phyloP scores from a whole-genome alignment of 257 asterid genomes.

The Galeopsis tetrahit region DNA sequence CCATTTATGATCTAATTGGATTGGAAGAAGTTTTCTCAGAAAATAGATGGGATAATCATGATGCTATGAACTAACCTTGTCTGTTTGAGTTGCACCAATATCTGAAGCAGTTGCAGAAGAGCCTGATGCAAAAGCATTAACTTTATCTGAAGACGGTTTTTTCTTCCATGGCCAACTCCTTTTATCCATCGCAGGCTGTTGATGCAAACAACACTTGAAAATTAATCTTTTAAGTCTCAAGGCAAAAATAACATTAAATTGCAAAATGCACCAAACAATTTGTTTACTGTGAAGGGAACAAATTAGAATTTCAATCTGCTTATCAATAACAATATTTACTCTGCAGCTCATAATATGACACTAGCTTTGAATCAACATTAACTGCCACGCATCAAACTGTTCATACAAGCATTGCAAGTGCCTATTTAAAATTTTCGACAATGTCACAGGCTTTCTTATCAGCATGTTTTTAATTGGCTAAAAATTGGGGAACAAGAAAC shows the following conservation, averaged over 20 bases:
- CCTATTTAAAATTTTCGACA: neutral
- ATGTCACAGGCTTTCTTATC: conserved; percentile 11
- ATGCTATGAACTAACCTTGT: conserved; percentile 52
- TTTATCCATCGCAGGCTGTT: conserved; percentile 71
- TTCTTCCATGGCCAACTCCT: conserved; percentile 99
- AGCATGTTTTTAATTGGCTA: conserved; percentile 10
- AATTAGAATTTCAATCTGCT: neutral
- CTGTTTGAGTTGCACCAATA: conserved; percentile 46
- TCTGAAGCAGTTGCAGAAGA: conserved; percentile 49
- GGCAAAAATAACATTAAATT: neutral
- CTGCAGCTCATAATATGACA: neutral
- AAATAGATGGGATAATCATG: conserved; percentile 11
- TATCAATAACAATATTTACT: neutral
- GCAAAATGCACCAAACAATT: conserved; percentile 23
- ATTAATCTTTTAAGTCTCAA: neutral
- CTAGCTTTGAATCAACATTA: conserved; percentile 8
- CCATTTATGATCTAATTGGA: neutral
- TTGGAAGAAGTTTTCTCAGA: neutral
- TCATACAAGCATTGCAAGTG: conserved; percentile 8
- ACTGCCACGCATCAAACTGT: neutral
- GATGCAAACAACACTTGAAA: conserved; percentile 24
- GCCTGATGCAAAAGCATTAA: conserved; percentile 42
- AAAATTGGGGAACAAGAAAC: neutral
- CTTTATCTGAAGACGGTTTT: conserved; percentile 71
- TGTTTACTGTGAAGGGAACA: neutral